A percentile compares a stretch with the other conserved stretches of the same genome.
Evolutionary conservation across 306 rosid species (phyloP).

Genomic region (Lupinus albus): DNA sequence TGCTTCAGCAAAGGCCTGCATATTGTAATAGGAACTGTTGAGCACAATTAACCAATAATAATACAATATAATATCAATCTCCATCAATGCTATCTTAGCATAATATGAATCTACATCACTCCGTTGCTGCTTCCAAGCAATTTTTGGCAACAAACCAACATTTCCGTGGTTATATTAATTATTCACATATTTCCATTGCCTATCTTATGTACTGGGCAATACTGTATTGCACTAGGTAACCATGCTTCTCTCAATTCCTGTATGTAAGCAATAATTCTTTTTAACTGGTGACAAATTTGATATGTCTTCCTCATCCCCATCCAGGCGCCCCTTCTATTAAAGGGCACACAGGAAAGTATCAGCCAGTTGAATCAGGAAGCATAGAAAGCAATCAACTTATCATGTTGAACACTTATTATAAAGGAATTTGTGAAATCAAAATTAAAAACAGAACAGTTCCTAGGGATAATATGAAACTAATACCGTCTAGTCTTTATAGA

Average conservation of each 20-base stretch:
- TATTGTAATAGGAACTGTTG: slow-evolving; percentile 44
- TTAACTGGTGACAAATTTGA: slow-evolving; percentile 3
- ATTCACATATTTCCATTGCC: slow-evolving; percentile 19
- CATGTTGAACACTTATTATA: slow-evolving; percentile 20
- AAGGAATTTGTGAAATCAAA: slow-evolving; percentile 14
- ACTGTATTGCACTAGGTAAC: slow-evolving; percentile 5
- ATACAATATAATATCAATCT: no score
- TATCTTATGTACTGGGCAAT: not conserved
- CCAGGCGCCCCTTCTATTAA: slow-evolving; percentile 3
- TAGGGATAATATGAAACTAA: slow-evolving; percentile 9
- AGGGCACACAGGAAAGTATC: slow-evolving; percentile 25
- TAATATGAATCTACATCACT: slow-evolving; percentile 6
- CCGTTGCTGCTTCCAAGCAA: not conserved
- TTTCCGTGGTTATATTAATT: slow-evolving; percentile 26
- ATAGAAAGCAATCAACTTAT: slow-evolving; percentile 8
- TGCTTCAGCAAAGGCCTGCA: slow-evolving; percentile 91
- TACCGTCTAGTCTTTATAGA: not conserved
- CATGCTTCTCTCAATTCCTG: slow-evolving; percentile 15
- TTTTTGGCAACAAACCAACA: slow-evolving; percentile 5
- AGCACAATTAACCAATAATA: slow-evolving; percentile 28
- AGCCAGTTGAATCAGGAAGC: slow-evolving; percentile 25
- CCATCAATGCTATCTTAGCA: no score
- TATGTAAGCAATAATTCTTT: not conserved
- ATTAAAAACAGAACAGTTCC: not conserved
- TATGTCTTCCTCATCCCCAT: slow-evolving; percentile 18